phyloP scores from a whole-genome alignment of 2,329 filamentous ascomycete genomes.

The Rutstroemia sp. region DNA sequence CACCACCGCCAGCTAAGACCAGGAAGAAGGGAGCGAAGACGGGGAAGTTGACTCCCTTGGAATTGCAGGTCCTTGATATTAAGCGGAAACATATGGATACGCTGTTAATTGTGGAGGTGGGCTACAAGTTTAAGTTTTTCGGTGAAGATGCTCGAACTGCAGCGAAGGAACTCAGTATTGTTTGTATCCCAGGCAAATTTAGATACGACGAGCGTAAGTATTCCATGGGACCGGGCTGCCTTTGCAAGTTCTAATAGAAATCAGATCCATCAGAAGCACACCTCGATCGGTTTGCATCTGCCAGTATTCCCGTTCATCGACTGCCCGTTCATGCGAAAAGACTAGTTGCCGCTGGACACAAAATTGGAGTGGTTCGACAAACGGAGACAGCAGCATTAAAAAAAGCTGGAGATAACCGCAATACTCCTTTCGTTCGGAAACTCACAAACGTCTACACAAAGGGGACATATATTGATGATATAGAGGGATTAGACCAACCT shows the following conservation, averaged over 20 bases:
- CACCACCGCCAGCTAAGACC: conserved; percentile 38
- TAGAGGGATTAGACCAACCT: conserved; percentile 64
- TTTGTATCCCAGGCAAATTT: conserved; percentile 94
- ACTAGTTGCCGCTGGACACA: conserved; percentile 84
- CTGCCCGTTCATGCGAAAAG: conserved; percentile 91
- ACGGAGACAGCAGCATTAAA: conserved; percentile 93
- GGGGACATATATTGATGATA: conserved; percentile 92
- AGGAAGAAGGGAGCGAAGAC: conserved; percentile 66
- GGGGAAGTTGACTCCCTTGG: conserved; percentile 86
- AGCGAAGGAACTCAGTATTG: conserved; percentile 84
- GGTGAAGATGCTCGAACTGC: conserved; percentile 88
- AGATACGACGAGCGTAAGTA: conserved; percentile 79
- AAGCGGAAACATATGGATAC: conserved; percentile 89
- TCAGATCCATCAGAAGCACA: conserved; percentile 83
- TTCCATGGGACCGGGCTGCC: conserved; percentile 5
- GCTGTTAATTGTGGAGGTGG: conserved; percentile 85
- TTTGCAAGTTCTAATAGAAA: conserved; percentile 15
- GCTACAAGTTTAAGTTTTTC: conserved; percentile 97
- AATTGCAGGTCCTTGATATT: conserved; percentile 87
- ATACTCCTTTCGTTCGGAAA: conserved; percentile 84
- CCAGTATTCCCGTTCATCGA: conserved; percentile 88
- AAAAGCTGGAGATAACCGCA: conserved; percentile 89
- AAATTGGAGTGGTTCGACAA: conserved; percentile 91
- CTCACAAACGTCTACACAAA: conserved; percentile 97
- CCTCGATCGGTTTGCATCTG: conserved; percentile 84